Conservation (phyloP, 768 basidiomycete species). For the Dentipellis sp. region DNA sequence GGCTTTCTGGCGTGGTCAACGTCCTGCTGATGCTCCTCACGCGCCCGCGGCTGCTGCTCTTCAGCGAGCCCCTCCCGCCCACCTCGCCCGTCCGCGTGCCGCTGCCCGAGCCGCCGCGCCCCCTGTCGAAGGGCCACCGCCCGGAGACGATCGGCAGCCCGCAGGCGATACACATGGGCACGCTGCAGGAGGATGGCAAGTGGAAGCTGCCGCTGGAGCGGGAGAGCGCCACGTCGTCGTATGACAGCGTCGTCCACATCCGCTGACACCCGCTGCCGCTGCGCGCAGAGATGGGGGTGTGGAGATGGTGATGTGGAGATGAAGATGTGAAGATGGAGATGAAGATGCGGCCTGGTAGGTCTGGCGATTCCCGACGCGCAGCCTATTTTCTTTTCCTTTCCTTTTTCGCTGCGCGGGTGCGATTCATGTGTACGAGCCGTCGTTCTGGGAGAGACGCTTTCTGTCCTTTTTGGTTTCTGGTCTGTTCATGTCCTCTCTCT, state of each 20-base stretch:
- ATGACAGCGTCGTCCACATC: neutral
- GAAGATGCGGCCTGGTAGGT: neutral
- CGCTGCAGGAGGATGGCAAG: neutral
- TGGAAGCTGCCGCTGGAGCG: neutral
- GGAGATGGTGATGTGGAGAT: neutral
- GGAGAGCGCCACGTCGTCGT: neutral
- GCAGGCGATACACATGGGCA: neutral
- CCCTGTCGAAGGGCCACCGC: neutral
- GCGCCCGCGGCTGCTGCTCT: conserved; percentile 26
- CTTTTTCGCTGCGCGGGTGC: neutral
- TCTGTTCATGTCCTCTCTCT: no score
- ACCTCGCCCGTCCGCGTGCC: neutral
- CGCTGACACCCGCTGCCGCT: neutral
- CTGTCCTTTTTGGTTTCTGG: no score
- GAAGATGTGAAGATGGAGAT: neutral
- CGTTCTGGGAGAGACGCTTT: no score
- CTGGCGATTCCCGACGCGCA: neutral
- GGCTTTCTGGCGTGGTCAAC: conserved; percentile 31
- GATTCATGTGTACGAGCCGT: neutral
- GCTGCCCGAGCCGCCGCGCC: neutral
- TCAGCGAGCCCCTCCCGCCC: conserved; percentile 7
- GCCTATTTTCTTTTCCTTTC: neutral
- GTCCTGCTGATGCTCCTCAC: conserved; percentile 29
- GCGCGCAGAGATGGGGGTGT: neutral
- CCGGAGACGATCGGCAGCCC: neutral